phyloP scores from a whole-genome alignment of 176 grass and related monocot genomes.

The Triticum monococcum region DNA sequence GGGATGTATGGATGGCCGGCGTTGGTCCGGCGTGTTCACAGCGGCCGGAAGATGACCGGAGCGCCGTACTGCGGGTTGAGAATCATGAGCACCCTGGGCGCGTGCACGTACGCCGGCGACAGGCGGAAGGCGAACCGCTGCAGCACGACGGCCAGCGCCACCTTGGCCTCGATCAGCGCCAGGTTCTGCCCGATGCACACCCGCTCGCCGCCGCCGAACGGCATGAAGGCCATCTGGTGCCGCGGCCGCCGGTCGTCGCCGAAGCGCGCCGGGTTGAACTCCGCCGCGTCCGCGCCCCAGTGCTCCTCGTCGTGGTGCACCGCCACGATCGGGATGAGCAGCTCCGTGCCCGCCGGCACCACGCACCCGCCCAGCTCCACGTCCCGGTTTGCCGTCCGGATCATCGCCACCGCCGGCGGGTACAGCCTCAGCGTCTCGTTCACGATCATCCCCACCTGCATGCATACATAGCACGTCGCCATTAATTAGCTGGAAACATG shows the following conservation, averaged over 20 bases:
- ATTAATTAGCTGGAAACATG: background rate
- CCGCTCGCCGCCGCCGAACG: slow-evolving; percentile 74
- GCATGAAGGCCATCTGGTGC: slow-evolving; percentile 81
- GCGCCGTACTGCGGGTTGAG: slow-evolving; percentile 83
- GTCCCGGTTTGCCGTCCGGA: slow-evolving; percentile 69
- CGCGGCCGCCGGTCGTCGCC: slow-evolving; percentile 15
- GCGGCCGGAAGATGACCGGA: slow-evolving; percentile 74
- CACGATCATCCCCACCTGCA: slow-evolving; percentile 73
- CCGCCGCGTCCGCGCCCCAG: slow-evolving; percentile 73
- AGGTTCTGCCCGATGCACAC: slow-evolving; percentile 96
- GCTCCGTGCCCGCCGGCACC: slow-evolving; percentile 84
- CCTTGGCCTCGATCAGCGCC: slow-evolving; percentile 77
- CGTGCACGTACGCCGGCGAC: slow-evolving; percentile 80
- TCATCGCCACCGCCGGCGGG: slow-evolving; percentile 84
- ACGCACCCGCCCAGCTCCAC: slow-evolving; percentile 68
- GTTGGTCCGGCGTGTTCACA: background rate
- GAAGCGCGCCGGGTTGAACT: slow-evolving; percentile 78
- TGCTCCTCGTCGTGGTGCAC: slow-evolving; percentile 74
- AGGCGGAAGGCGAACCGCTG: slow-evolving; percentile 69
- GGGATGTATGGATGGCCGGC: background rate
- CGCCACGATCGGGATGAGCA: slow-evolving; percentile 85
- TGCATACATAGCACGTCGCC: background rate
- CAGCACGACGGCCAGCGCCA: slow-evolving; percentile 75
- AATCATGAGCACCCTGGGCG: slow-evolving; percentile 85
- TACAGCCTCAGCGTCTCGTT: slow-evolving; percentile 91